Base-by-base conservation (phyloP, 495 filamentous ascomycete genomes). In the Staphylotrichum tortipilum region DNA sequence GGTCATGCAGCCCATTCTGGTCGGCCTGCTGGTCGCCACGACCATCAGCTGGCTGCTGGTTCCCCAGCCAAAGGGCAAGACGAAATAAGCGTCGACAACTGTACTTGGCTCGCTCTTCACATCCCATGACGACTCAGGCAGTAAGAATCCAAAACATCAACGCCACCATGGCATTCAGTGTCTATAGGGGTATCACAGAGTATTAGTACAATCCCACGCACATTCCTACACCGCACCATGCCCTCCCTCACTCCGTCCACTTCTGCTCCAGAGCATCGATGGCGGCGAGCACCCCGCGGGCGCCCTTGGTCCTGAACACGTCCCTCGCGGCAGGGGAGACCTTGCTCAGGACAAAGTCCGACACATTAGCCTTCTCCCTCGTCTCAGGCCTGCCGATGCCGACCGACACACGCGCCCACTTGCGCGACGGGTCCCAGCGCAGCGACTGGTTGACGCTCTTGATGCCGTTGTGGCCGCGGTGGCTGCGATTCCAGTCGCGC, bases 381-480 rank as follows among this genome's bases (percentile, higher is more conserved):
- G 68, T 77, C 21, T 57, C 64, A 0, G 86, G 86, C 37, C 87
- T 65, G 26, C 84, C 87, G 59, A 90, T 89, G 3, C 87, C 87
- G 3, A 90, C 65, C 0, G 82, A 78, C 42, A 92, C 61, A 17
- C 73, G 65, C 36, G 65, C 62, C 63, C 68, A 73, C 17, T 45
- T 53, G 30, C 50, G 56, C 1, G 51, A 50, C 14, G 59, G 44
- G 10, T 56, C 60, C 4, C 60, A 58, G 15, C 62, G 59, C 43
- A 88, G 45, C 44, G 61, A 71, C 29, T 68, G 68, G 43, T 80
- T 68, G 14, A 81, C 70, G 59, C 81, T 86, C 63, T 84, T 86
- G 34, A 95, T 52, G 5, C 89, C 89, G 52, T 90, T 89, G 63
- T 95, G 89, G 0, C 89, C 89, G 14, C 78, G 72, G 30, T 79